Base-by-base conservation (phyloP, 2,329 filamentous ascomycete species). In the Monosporascus sp. region DNA sequence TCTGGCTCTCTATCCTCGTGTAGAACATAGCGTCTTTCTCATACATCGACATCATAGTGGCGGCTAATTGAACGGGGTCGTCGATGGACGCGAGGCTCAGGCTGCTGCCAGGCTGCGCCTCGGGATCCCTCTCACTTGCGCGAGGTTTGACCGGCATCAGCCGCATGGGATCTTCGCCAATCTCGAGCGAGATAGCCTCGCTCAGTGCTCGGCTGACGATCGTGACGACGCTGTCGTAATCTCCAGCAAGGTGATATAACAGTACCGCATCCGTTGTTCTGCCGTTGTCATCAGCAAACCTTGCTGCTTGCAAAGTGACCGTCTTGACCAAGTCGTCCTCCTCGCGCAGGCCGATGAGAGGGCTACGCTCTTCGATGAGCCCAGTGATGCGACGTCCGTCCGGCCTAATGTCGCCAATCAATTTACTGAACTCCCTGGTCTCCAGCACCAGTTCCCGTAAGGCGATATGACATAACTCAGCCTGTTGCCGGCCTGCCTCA, bases 381-480 rank as follows among this genome's bases (percentile, higher is more conserved):
- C 94, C 94, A 54, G 84, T 85, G 61, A 96, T 90, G 55, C 92
- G 87, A 56, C 85, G 86, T 22, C 94, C 94, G 66, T 97, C 91
- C 2, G 85, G 83, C 55, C 86, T 83, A 63, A 99, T 91, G 68
- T 99, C 95, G 51, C 95, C 94, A 48, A 99, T 85, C 16, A 99
- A 78, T 65, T 91, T 89, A 65, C 92, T 93, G 71, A 97, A 99
- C 67, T 99, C 94, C 60, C 93, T 85, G 20, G 92, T 96, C 73
- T 99, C 94, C n/a, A 99, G 80, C 26, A 97, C 91, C 52, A 97
- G 85, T 71, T 97, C 94, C 37, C 92, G 89, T 53, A 99, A 78
- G 7, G 91, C 93, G 71, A 96, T 91, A 70, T 97, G 91, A 71
- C 93, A 97, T 38, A 97, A 82, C 48, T 82, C 84, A 51, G 86